phyloP scores from a whole-genome alignment of 106 monocot genomes.

The Cymbidium sinense region DNA sequence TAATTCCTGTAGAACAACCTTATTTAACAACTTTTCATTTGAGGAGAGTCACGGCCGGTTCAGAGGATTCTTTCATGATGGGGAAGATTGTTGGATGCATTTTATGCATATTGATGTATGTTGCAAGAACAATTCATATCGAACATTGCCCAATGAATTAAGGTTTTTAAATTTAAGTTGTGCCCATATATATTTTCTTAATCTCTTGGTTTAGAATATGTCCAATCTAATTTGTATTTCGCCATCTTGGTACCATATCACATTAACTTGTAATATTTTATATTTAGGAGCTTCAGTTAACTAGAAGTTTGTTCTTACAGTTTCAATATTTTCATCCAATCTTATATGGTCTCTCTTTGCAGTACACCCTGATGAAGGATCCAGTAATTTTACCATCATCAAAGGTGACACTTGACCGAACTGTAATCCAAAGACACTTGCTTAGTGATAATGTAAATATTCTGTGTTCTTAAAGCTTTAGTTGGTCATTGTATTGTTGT shows the following conservation, averaged over 20 bases:
- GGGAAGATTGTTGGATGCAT: background rate
- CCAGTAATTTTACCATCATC: slow-evolving; percentile 95
- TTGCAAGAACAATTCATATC: background rate
- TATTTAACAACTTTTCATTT: too few species aligned
- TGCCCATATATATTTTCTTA: background rate
- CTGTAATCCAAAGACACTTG: slow-evolving; percentile 89
- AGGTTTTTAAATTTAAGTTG: background rate
- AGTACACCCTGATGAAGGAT: slow-evolving; percentile 97
- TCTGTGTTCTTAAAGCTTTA: background rate
- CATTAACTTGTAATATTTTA: too few species aligned
- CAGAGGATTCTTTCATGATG: background rate
- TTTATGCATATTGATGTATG: background rate
- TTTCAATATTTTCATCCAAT: slow-evolving; percentile 1
- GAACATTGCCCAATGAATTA: background rate
- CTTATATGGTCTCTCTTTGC: slow-evolving; percentile 19
- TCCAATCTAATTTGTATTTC: background rate
- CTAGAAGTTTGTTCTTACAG: background rate
- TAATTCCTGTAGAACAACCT: too few species aligned
- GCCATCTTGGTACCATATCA: too few species aligned
- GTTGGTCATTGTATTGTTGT: background rate
- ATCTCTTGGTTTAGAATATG: background rate
- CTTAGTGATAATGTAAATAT: slow-evolving; percentile 81
- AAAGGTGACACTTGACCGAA: slow-evolving; percentile 62
- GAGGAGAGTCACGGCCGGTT: too few species aligned
- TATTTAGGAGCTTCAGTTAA: background rate